Conservation (phyloP, 371 early-diverging fungal species). For the Mortierella sp. region DNA sequence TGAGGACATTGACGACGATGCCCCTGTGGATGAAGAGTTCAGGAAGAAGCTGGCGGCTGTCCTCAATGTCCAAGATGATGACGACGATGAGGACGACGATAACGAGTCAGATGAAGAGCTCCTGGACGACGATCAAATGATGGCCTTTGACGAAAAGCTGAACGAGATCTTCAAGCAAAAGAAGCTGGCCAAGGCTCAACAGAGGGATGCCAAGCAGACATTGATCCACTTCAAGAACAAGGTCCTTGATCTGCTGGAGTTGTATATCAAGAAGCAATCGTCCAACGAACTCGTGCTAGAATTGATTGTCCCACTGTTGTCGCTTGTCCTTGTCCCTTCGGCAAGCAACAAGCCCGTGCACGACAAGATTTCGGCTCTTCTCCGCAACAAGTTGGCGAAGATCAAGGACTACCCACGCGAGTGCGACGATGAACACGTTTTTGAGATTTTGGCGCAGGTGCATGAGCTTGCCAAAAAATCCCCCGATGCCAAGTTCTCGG, state of each 20-base stretch:
- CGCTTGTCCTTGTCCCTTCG: constrained; percentile 65
- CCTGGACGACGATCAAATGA: constrained; percentile 93
- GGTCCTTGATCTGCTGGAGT: constrained; percentile 82
- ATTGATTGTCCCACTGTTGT: constrained; percentile 75
- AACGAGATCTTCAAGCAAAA: constrained; percentile 89
- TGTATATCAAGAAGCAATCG: constrained; percentile 78
- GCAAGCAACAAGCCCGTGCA: constrained; percentile 72
- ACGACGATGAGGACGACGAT: constrained; percentile 43
- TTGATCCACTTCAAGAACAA: constrained; percentile 90
- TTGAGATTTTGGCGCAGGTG: constrained; percentile 69
- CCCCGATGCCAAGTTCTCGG: constrained; percentile 59
- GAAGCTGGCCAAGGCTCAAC: constrained; percentile 74
- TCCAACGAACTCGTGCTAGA: constrained; percentile 76
- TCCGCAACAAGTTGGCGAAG: constrained; percentile 72
- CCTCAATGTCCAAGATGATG: constrained; percentile 60
- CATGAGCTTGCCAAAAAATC: constrained; percentile 75
- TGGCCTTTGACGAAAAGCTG: constrained; percentile 89
- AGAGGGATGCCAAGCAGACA: constrained; percentile 74
- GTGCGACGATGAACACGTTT: constrained; percentile 61
- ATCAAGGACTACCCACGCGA: constrained; percentile 71
- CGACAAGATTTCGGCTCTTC: constrained; percentile 70
- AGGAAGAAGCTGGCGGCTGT: constrained; percentile 74
- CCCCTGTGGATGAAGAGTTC: constrained; percentile 73
- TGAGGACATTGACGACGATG: constrained; percentile 40
- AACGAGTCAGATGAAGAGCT: constrained; percentile 73